phyloP scores from a whole-genome alignment of 1,284 basidiomycete species.

The Microbotryomycetes sp. region DNA sequence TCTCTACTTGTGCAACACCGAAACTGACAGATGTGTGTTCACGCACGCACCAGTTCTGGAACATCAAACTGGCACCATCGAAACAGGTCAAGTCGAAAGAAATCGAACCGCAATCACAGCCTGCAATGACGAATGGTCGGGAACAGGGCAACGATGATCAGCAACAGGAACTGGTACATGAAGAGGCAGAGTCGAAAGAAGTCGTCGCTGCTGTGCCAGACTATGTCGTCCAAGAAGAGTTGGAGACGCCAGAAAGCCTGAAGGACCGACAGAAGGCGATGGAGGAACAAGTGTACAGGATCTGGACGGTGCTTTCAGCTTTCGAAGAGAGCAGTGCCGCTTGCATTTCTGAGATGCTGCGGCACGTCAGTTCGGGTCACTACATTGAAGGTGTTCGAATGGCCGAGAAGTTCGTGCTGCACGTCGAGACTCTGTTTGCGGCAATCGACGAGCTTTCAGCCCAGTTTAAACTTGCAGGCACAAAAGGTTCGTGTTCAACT shows the following conservation, averaged over 20 bases:
- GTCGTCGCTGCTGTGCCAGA: too few species aligned
- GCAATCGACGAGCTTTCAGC: conserved; percentile 94
- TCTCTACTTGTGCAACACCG: neutral
- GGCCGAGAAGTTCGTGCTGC: conserved; percentile 97
- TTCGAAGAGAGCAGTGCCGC: conserved; percentile 99
- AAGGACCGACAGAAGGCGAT: conserved; percentile 88
- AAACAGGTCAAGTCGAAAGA: conserved; percentile 10
- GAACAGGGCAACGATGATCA: too few species aligned
- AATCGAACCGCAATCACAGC: conserved; percentile 11
- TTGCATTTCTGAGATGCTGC: conserved; percentile 97
- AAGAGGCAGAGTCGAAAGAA: conserved; percentile 6
- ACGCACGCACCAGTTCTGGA: conserved; percentile 94
- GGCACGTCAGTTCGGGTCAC: conserved; percentile 91
- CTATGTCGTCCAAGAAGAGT: conserved; percentile 54
- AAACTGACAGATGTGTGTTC: neutral
- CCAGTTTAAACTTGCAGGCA: conserved; percentile 70
- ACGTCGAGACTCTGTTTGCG: conserved; percentile 96
- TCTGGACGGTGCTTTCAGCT: conserved; percentile 97
- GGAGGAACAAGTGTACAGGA: conserved; percentile 96
- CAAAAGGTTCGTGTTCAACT: conserved; percentile 64
- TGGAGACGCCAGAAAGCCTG: conserved; percentile 73
- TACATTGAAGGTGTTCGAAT: conserved; percentile 95
- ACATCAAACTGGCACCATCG: conserved; percentile 79
- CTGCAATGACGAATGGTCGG: too few species aligned
- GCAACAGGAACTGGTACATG: conserved; percentile 11